Conservation (phyloP, 192 early-diverging fungal genomes). For the Podila horticola region DNA sequence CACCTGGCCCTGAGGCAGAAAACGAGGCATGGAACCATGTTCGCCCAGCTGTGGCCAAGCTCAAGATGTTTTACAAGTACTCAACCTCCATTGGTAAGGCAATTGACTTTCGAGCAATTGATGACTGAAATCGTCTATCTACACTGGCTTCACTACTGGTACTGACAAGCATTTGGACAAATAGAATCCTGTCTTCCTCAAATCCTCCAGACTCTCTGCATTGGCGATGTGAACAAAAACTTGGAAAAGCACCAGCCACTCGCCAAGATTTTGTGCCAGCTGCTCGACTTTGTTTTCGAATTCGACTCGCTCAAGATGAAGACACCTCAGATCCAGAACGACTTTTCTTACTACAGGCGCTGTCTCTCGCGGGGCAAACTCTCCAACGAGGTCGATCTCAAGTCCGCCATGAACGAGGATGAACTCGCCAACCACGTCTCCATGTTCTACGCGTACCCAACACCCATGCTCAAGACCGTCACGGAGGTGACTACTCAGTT, state of each 20-base stretch:
- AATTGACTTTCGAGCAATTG: not conserved
- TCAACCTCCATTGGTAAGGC: constrained; percentile 77
- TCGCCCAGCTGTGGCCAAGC: constrained; percentile 79
- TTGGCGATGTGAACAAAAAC: constrained; percentile 70
- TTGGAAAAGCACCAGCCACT: constrained; percentile 82
- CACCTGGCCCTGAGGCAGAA: constrained; percentile 86
- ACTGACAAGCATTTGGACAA: too few relatives aligned
- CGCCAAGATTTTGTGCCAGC: constrained; percentile 81
- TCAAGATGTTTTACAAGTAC: constrained; percentile 87
- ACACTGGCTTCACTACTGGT: not conserved
- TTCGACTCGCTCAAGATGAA: constrained; percentile 96
- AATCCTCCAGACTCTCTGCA: constrained; percentile 74
- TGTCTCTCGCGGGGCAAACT: constrained; percentile 84
- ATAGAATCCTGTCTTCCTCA: constrained; percentile 72
- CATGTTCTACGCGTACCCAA: constrained; percentile 96
- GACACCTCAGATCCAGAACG: constrained; percentile 92
- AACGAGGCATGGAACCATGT: constrained; percentile 89
- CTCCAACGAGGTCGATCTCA: constrained; percentile 69
- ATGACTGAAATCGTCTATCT: constrained; percentile 6
- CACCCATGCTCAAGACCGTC: constrained; percentile 90
- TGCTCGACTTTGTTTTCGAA: constrained; percentile 88
- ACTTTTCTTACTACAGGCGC: constrained; percentile 97
- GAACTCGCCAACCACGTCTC: constrained; percentile 95
- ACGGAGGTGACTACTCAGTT: constrained; percentile 82
- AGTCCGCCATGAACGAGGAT: constrained; percentile 75